Base-by-base conservation (phyloP, 192 early-diverging fungal genomes). In the Funneliformis geosporum region DNA sequence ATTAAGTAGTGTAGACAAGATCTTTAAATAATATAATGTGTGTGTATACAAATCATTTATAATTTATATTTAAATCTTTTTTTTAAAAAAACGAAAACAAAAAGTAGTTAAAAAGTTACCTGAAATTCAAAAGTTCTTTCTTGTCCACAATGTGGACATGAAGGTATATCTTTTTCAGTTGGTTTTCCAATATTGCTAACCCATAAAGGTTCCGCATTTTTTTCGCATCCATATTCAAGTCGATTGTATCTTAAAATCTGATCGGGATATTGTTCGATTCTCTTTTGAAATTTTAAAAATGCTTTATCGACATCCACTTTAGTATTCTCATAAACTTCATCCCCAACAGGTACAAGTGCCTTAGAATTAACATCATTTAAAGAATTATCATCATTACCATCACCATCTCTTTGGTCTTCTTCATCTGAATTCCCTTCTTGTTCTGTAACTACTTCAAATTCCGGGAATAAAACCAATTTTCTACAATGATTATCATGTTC, bases 51-150 rank as follows among this genome's bases (percentile, higher is more conserved):
- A n/a, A n/a, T n/a, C n/a, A n/a, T n/a, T n/a, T n/a, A n/a, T n/a
- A 33, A 74, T 23, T 16, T 47, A 40, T 61, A 25, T 50, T 25
- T 16, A 59, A 38, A 8, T 27, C 14, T 60, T 55, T 23, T 60
- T 10, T 62, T n/a, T 39, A 11, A 33, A 40, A 70, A 21, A 39
- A n/a, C n/a, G n/a, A n/a, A n/a, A n/a, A n/a, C n/a, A n/a, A n/a
- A n/a, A n/a, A n/a, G n/a, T n/a, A n/a, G n/a, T n/a, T n/a, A n/a
- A n/a, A n/a, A 75, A 25, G 47, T 43, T 78, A 92, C 89, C 85
- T 99, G 97, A 81, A 97, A 95, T 84, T 99, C 97, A 82, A 97
- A 96, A 38, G 92, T 89, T 39, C 96, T 88, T 21, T 83, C 80
- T 11, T 88, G 88, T 4, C 89, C 86, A 82, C 97, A 99, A 69